These are phyloP conservation scores for Aspergillus baeticus DNA, from an alignment of 495 filamentous ascomycete species.

Conservation along the genomic window DNA sequence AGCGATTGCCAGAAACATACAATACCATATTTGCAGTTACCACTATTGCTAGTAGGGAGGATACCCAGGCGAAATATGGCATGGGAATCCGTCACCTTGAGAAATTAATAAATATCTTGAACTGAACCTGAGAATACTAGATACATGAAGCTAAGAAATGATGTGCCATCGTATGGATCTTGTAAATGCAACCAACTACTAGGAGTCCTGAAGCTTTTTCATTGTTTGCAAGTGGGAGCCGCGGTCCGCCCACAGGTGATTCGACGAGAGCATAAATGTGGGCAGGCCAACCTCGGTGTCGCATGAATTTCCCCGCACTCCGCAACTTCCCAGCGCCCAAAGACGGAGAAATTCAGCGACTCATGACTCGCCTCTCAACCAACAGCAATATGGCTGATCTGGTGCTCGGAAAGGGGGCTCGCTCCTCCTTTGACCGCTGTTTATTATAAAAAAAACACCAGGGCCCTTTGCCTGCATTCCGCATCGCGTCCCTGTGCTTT, in stretches of 20 bases:
- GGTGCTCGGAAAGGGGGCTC: background rate
- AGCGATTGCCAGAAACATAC: slow-evolving; percentile 1
- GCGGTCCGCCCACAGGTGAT: background rate
- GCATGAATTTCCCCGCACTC: slow-evolving; percentile 15
- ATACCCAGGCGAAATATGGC: background rate
- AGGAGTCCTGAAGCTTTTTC: background rate
- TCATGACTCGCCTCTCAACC: background rate
- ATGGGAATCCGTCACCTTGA: too few species aligned
- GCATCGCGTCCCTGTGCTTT: background rate
- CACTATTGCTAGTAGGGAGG: background rate
- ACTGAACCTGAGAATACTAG: too few species aligned
- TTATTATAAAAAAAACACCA: background rate
- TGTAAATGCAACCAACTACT: background rate
- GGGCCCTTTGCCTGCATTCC: background rate
- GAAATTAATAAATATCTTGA: too few species aligned
- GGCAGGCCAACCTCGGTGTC: slow-evolving; percentile 14
- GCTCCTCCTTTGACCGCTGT: background rate
- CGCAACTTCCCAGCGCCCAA: background rate
- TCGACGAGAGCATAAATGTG: background rate
- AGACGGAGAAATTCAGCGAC: background rate
- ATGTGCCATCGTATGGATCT: too few species aligned
- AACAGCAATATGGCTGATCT: background rate
- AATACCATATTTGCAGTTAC: background rate
- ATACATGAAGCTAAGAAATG: too few species aligned
- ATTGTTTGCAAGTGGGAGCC: background rate